phyloP scores from a whole-genome alignment of 352 stramenopile genomes.

The Pythium guiyangense region DNA sequence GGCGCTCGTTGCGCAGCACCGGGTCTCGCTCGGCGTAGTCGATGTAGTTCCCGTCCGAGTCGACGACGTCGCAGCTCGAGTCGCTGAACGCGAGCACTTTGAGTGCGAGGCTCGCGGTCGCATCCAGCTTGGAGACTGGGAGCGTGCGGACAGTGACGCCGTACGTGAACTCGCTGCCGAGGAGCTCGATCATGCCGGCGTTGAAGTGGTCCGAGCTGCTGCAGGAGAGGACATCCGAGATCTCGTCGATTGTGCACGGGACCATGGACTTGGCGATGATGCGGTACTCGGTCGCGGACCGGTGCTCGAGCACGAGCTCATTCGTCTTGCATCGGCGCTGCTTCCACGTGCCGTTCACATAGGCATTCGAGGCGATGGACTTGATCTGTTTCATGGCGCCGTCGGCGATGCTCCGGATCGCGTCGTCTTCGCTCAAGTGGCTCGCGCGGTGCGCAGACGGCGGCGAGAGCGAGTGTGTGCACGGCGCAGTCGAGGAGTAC shows the following conservation, averaged over 20 bases:
- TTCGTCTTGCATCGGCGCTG: conserved; percentile 7
- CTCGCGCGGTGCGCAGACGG: background rate
- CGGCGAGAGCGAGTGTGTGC: background rate
- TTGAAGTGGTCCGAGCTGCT: conserved; percentile 23
- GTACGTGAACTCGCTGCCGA: conserved; percentile 20
- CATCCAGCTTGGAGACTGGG: background rate
- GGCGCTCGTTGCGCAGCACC: conserved; percentile 2
- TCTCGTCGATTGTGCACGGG: conserved; percentile 19
- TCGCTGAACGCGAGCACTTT: conserved; percentile 19
- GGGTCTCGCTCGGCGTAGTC: conserved; percentile 18
- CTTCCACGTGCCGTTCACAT: conserved; percentile 14
- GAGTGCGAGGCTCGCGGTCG: conserved; percentile 10
- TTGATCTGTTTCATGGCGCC: conserved; percentile 8
- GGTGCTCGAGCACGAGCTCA: conserved; percentile 13
- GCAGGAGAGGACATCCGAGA: conserved; percentile 16
- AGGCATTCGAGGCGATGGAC: conserved; percentile 9
- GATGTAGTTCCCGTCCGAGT: conserved; percentile 14
- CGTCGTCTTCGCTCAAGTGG: conserved; percentile 7
- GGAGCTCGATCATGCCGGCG: conserved; percentile 24
- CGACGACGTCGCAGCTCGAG: conserved; percentile 4
- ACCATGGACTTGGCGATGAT: conserved; percentile 18
- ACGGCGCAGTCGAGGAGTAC: background rate
- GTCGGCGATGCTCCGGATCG: conserved; percentile 5
- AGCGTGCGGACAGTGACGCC: conserved; percentile 18
- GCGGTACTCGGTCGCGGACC: conserved; percentile 12